phyloP scores from a whole-genome alignment of 129 eudicot genomes.

The Deinandra increscens region DNA sequence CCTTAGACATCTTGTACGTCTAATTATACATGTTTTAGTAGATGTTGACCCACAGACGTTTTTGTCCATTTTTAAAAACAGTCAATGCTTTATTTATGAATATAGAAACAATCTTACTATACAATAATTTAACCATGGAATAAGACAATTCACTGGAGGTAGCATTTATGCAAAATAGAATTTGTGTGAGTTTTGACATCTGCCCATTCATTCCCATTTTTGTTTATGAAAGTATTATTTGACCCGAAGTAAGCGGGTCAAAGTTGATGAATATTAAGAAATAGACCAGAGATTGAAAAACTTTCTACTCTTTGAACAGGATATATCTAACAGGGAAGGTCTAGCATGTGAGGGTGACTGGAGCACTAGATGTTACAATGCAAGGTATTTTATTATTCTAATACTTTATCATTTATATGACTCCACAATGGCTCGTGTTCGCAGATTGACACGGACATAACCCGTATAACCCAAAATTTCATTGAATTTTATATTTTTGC shows the following conservation, averaged over 20 bases:
- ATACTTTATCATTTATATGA: too few species aligned
- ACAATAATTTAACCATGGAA: not conserved
- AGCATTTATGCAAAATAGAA: not conserved
- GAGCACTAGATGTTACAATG: slow-evolving; percentile 56
- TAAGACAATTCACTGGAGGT: not conserved
- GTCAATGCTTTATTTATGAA: not conserved
- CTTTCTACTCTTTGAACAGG: slow-evolving; percentile 39
- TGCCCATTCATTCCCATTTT: not conserved
- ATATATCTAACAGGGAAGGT: slow-evolving; percentile 79
- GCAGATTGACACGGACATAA: too few species aligned
- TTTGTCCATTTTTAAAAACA: not conserved
- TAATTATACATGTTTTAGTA: not conserved
- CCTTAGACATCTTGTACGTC: slow-evolving; percentile 75
- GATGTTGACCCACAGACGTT: not conserved
- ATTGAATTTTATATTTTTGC: too few species aligned
- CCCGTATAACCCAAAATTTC: too few species aligned
- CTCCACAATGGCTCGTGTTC: too few species aligned
- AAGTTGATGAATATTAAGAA: not conserved
- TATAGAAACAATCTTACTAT: not conserved
- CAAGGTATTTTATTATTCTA: slow-evolving; percentile 41
- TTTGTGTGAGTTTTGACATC: not conserved
- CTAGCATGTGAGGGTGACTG: slow-evolving; percentile 85
- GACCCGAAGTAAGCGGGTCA: not conserved
- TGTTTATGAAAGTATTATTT: not conserved
- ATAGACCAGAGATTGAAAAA: not conserved